Evolutionary conservation across 192 early-diverging fungal genomes (phyloP).

Genomic region (Paraglomus brasilianum): DNA sequence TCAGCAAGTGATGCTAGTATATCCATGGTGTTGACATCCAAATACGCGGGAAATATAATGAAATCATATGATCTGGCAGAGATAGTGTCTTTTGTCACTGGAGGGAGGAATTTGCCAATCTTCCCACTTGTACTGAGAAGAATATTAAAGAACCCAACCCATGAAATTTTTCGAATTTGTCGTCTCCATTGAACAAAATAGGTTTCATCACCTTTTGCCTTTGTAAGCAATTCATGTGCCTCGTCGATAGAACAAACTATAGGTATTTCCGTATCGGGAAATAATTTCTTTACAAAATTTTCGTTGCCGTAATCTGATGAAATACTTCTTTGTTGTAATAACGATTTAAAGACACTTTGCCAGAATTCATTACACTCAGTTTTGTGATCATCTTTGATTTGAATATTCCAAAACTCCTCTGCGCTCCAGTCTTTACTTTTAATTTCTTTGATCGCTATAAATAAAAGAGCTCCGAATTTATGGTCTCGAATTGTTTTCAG

Average conservation of each 20-base stretch:
- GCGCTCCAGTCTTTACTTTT: too few relatives aligned
- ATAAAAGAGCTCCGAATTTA: too few relatives aligned
- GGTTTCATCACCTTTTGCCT: background rate
- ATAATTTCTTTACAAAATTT: too few relatives aligned
- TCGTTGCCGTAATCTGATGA: too few relatives aligned
- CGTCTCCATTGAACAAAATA: background rate
- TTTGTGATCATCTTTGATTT: too few relatives aligned
- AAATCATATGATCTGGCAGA: background rate
- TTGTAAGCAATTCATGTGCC: background rate
- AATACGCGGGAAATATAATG: background rate
- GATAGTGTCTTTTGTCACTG: background rate
- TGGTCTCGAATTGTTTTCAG: too few relatives aligned
- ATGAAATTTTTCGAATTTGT: background rate
- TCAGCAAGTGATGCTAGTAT: background rate
- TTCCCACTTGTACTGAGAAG: background rate
- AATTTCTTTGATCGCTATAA: too few relatives aligned
- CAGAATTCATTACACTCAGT: too few relatives aligned
- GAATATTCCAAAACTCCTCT: too few relatives aligned
- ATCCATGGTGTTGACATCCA: conserved; percentile 2
- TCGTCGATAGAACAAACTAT: conserved; percentile 6
- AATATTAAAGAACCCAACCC: background rate
- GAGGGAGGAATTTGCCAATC: background rate
- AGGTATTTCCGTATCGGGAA: background rate
- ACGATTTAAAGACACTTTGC: too few relatives aligned
- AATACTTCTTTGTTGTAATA: too few relatives aligned